Conservation (phyloP, 2,329 filamentous ascomycete species). For the Neopestalotiopsis clavispora region DNA sequence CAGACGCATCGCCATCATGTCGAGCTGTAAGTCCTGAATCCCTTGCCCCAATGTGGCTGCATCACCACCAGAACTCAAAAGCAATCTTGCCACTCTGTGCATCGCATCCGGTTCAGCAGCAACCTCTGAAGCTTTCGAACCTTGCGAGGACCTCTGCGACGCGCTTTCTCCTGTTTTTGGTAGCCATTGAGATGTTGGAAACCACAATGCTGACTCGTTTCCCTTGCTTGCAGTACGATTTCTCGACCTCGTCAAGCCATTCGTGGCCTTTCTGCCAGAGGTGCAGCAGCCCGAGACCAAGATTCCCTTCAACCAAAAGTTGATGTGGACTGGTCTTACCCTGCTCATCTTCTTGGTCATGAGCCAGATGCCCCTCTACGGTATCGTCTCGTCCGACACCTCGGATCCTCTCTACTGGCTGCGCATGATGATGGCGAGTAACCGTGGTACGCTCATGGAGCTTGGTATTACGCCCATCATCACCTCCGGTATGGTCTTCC, state of each 20-base stretch:
- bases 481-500: constrained; percentile 99
- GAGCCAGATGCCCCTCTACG: constrained; percentile 98
- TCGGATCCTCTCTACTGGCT: constrained; percentile 99
- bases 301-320: constrained; percentile 97
- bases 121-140: constrained; percentile 11
- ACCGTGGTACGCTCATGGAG: constrained; percentile 95
- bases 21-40: constrained; percentile 39
- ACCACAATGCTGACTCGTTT: constrained; percentile 20
- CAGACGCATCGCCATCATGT: constrained; percentile 35
- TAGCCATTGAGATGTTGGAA: constrained; percentile 22
- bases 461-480: constrained; percentile 98
- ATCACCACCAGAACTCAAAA: constrained; percentile 5
- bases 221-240: constrained; percentile 77
- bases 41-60: background rate
- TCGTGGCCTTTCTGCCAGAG: constrained; percentile 99
- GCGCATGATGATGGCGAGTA: constrained; percentile 99
- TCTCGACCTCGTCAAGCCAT: constrained; percentile 99
- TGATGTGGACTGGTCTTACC: constrained; percentile 94
- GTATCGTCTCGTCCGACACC: constrained; percentile 98
- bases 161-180: constrained; percentile 5
- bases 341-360: constrained; percentile 99
- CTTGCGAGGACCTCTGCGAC: constrained; percentile 24
- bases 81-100: background rate
- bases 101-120: background rate
- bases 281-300: constrained; percentile 98